Evolutionary conservation across 768 basidiomycete genomes (phyloP).

Genomic region (Tubosaeta sp.): DNA sequence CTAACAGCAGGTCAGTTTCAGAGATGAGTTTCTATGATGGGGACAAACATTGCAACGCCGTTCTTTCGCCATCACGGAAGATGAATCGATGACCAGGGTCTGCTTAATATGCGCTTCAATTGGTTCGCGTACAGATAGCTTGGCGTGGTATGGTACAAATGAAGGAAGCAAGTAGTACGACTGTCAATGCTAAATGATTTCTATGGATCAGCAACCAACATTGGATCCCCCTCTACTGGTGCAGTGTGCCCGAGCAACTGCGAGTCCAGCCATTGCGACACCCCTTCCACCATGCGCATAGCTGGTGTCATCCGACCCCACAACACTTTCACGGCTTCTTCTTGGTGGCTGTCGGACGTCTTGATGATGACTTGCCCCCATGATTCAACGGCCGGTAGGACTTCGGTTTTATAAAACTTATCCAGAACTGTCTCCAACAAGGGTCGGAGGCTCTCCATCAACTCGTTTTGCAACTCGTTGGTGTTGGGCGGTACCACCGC

Average conservation of each 20-base stretch:
- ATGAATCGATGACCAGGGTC: neutral
- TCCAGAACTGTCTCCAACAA: constrained; percentile 15
- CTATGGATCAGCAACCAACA: neutral
- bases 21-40: neutral
- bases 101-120: too few species aligned
- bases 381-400: constrained; percentile 16
- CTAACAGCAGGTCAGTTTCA: constrained; percentile 12
- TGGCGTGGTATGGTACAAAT: constrained; percentile 18
- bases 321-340: constrained; percentile 18
- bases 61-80: constrained; percentile 14
- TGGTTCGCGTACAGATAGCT: neutral
- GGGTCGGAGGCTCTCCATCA: constrained; percentile 20
- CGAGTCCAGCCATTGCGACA: constrained; percentile 29
- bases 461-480: constrained; percentile 2
- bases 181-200: neutral
- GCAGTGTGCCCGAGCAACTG: constrained; percentile 23
- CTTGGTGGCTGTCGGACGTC: constrained; percentile 19
- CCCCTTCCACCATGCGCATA: constrained; percentile 29
- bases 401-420: constrained; percentile 21
- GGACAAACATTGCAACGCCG: constrained; percentile 30
- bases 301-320: constrained; percentile 30
- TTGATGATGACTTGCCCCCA: constrained; percentile 8
- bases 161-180: constrained; percentile 5
- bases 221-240: constrained; percentile 5
- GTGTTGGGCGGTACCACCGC: neutral